These are phyloP conservation scores for Phaeodactylum tricornutum DNA, from an alignment of 108 stramenopile species.

Conservation along the genomic window DNA sequence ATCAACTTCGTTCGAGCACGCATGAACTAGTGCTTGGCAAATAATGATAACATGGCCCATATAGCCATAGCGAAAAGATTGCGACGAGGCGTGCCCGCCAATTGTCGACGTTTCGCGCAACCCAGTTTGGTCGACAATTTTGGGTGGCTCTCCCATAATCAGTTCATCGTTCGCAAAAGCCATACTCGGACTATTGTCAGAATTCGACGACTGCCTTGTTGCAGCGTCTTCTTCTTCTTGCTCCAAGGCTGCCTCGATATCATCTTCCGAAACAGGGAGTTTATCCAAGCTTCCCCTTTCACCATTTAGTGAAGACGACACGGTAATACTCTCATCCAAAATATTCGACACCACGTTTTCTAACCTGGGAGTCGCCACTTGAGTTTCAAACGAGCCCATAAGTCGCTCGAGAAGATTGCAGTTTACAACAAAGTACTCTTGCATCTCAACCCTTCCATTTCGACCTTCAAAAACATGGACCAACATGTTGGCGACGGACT, in stretches of 20 bases:
- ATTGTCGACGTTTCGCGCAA: conserved; percentile 5
- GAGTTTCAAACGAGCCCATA: conserved; percentile 62
- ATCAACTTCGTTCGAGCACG: conserved; percentile 33
- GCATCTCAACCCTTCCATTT: conserved; percentile 58
- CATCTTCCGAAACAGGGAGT: conserved; percentile 59
- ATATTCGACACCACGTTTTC: neutral
- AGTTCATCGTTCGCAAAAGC: neutral
- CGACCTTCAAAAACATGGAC: conserved; percentile 86
- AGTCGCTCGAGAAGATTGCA: conserved; percentile 76
- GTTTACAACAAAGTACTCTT: conserved; percentile 68
- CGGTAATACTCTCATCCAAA: neutral
- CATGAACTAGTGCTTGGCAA: conserved; percentile 86
- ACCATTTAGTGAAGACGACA: neutral
- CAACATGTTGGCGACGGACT: conserved; percentile 86
- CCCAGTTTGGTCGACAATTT: conserved; percentile 3
- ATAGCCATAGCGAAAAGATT: conserved; percentile 66
- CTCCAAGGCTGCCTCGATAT: conserved; percentile 55
- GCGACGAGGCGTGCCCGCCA: conserved; percentile 8
- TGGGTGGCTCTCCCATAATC: conserved; percentile 2
- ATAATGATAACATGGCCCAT: conserved; percentile 97
- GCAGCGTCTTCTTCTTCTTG: conserved; percentile 11
- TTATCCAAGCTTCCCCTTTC: conserved; percentile 7
- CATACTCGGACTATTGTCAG: neutral
- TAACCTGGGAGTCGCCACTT: neutral
- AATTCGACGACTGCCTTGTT: conserved; percentile 2